Base-by-base conservation (phyloP, 805 yeast genomes). In the Wickerhamiella brachini region DNA sequence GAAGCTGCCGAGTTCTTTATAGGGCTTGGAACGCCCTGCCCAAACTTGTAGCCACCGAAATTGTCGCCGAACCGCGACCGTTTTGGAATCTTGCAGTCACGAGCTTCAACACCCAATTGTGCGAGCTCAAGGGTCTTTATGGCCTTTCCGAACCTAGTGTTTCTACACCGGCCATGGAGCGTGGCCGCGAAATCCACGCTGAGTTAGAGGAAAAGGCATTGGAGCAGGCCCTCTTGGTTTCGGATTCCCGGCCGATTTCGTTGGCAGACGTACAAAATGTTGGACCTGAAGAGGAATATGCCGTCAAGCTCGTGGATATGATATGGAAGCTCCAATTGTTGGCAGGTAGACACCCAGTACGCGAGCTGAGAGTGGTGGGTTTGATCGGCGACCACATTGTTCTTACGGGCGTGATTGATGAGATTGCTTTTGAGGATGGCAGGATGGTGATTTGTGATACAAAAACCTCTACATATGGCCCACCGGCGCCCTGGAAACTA, bases 341-440 rank as follows among this genome's bases (percentile, higher is more conserved):
- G 9, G 37, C 45, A 1, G 34, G 44, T 7, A 9, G 38, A 21
- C 39, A 49, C 5, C 22, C 24, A 1, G 57, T 58, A 3, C 54
- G 68, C 13, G 69, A 65, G 45, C 41, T 65, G 9, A 59, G 62
- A n/a, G 59, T 64, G 8, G 57, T 56, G 44, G 68, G 66, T 5
- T 9, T 5, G 9, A 22, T 58, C 2, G 53, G 54, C 18, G 54
- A 51, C 9, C 43, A 52, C 13, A 48, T 51, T 17, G 52, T 63
- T 15, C 41, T 37, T 4, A 57, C 60, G 3, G 68, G 68, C 3
- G 54, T 59, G 18, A 57, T 62, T 23, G 69, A 65, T 47, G 56
- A 59, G 15, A 39, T 61, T 17, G 48, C 31, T 2, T 17, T 50
- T 15, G 45, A n/a, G 4, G 50, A 53, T n/a, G 46, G 52, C 18